Evolutionary conservation across 345 rosid genomes (phyloP).

Genomic region (Laguncularia racemosa): DNA sequence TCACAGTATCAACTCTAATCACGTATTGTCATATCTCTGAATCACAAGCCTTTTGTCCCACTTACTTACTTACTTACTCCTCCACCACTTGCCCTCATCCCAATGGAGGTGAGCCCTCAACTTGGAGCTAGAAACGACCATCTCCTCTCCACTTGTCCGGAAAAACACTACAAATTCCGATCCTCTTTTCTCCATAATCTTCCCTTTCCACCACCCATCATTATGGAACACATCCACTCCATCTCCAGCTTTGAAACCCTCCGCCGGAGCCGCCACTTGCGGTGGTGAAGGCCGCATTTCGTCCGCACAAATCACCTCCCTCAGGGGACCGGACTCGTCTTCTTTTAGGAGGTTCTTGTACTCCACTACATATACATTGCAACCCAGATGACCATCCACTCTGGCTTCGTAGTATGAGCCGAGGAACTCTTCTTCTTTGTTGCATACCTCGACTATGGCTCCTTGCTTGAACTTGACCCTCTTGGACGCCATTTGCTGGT

Average conservation of each 20-base stretch:
- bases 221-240: constrained; percentile 22
- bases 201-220: constrained; percentile 35
- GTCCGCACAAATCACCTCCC: constrained; percentile 15
- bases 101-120: constrained; percentile 27
- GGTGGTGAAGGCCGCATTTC: constrained; percentile 29
- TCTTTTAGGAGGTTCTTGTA: constrained; percentile 20
- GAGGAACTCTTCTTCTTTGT: constrained; percentile 23
- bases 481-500: too few relatives aligned
- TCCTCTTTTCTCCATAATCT: constrained; percentile 9
- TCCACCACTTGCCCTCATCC: constrained; percentile 18
- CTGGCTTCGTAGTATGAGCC: constrained; percentile 19
- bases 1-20: too few relatives aligned
- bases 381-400: neutral
- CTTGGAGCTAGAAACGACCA: constrained; percentile 6
- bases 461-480: too few relatives aligned
- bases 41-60: too few relatives aligned
- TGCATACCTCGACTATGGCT: constrained; percentile 17
- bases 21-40: too few relatives aligned
- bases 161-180: constrained; percentile 15
- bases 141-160: constrained; percentile 11
- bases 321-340: constrained; percentile 11
- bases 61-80: too few relatives aligned
- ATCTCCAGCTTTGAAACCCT: neutral
- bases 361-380: constrained; percentile 13
- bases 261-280: neutral